Evolutionary conservation across 164 flowering plant species (phyloP), one percentile per base, ranked within the genome.

Genomic region (Kalanchoe fedtschenkoi): DNA sequence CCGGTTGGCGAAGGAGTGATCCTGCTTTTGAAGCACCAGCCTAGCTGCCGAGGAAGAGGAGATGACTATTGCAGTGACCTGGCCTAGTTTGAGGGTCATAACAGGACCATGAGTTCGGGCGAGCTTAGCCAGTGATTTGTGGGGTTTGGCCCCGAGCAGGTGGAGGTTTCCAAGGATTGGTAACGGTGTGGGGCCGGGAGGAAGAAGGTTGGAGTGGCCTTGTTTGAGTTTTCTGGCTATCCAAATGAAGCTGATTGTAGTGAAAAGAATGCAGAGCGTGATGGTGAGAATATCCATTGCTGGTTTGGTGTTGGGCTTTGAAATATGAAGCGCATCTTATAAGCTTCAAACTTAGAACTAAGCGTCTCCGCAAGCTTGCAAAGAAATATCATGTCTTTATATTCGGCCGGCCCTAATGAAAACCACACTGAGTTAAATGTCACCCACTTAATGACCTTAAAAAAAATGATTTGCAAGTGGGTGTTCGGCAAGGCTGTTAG

Each of bases 1-100:
- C 9, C 79, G 67, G 66, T 55, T 29, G 10, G 66, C 58, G 65
- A 75, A 67, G 60, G 39, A 5, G 1, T 13, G 60, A 61, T 78
- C 82, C 16, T 74, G 65, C 24, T 47, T 71, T 17, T 68, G 79
- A 39, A 78, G 66, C 35, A 78, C 47, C 34, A 73, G 70, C 63
- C 61, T 65, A 53, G 77, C 76, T 58, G 66, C 32, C 54, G 34
- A 6, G 13, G 72, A 13, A 0, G 75, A 72, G 3, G 78, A 74
- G 24, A 63, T 16, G 38, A 77, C 70, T 1, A 77, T 24, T 0
- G 72, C 64, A 19, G 74, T 72, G 34, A 59, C 9, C 9, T 56
- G 68, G 53, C 75, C 80, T 0, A 76, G 75, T 28, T 63, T 55
- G 0, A 76, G 62, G 21, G 35, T 57, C 69, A 75, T 67, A 2